These are phyloP conservation scores for Graphilbum sp. DNA, from an alignment of 2,329 filamentous ascomycete species.

Conservation along the genomic window DNA sequence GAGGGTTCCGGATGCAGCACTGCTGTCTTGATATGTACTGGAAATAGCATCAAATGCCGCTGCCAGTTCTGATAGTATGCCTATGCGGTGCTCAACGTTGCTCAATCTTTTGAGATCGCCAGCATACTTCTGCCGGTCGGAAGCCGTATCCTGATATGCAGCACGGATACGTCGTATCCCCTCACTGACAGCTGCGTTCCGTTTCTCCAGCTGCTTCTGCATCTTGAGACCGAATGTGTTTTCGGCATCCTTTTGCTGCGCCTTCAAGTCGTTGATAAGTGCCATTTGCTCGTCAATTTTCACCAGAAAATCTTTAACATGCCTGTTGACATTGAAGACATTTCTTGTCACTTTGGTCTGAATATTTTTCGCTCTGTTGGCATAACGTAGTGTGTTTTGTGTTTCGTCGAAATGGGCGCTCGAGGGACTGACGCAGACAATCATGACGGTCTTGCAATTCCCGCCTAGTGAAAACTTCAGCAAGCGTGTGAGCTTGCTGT, in stretches of 20 bases:
- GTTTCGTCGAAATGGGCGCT: slow-evolving; percentile 97
- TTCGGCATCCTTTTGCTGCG: slow-evolving; percentile 82
- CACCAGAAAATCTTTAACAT: slow-evolving; percentile 97
- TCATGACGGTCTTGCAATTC: slow-evolving; percentile 99
- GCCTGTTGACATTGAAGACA: slow-evolving; percentile 95
- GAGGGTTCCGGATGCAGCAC: slow-evolving; percentile 42
- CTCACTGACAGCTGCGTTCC: slow-evolving; percentile 58
- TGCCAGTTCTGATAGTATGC: slow-evolving; percentile 80
- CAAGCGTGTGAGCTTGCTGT: slow-evolving; percentile 89
- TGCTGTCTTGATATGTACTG: slow-evolving; percentile 32
- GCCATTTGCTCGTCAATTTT: slow-evolving; percentile 98
- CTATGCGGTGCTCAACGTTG: slow-evolving; percentile 70
- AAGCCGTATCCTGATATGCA: slow-evolving; percentile 66
- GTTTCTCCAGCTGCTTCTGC: slow-evolving; percentile 77
- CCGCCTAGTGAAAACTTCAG: slow-evolving; percentile 95
- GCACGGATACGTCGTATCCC: slow-evolving; percentile 63
- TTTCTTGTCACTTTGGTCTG: slow-evolving; percentile 99
- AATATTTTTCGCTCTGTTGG: slow-evolving; percentile 97
- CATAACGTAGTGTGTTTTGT: slow-evolving; percentile 93
- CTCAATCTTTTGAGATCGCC: slow-evolving; percentile 67
- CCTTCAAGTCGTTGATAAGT: slow-evolving; percentile 90
- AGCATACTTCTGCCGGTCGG: slow-evolving; percentile 65
- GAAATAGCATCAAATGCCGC: slow-evolving; percentile 73
- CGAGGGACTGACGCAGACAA: slow-evolving; percentile 92
- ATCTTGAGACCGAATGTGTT: slow-evolving; percentile 72